phyloP scores from a whole-genome alignment of 345 rosid species.

The Erysimum cheiranthoides region DNA sequence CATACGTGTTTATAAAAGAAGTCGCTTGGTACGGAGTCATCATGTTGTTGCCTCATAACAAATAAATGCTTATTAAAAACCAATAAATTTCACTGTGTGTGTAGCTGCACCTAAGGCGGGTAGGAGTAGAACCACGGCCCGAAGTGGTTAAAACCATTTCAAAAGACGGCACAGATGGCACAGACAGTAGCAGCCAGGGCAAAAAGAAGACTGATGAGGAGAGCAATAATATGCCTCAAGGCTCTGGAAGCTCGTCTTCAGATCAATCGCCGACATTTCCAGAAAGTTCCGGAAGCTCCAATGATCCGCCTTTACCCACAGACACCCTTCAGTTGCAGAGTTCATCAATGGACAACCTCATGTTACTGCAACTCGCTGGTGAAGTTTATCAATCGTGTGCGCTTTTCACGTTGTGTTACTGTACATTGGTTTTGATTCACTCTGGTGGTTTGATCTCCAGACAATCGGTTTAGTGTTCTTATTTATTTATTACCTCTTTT shows the following conservation, averaged over 20 bases:
- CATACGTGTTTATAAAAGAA: too few relatives aligned
- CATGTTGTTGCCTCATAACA: conserved; percentile 20
- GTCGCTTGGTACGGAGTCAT: neutral
- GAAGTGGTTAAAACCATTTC: conserved; percentile 69
- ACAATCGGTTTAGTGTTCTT: conserved; percentile 49
- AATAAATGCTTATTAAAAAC: neutral
- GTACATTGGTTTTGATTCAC: conserved; percentile 53
- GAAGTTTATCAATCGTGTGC: conserved; percentile 46
- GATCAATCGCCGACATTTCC: conserved; percentile 53
- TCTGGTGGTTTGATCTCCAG: conserved; percentile 41
- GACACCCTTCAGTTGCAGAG: conserved; percentile 34
- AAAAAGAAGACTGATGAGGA: conserved; percentile 52
- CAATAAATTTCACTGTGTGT: conserved; percentile 1
- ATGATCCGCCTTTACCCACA: conserved; percentile 51
- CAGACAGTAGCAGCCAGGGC: conserved; percentile 53
- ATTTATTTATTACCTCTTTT: conserved; percentile 7
- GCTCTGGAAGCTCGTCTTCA: conserved; percentile 51
- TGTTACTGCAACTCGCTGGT: conserved; percentile 41
- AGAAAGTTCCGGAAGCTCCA: conserved; percentile 59
- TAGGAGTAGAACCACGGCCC: conserved; percentile 81
- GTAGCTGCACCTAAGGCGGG: conserved; percentile 92
- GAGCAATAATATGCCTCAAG: conserved; percentile 50
- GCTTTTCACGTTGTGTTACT: conserved; percentile 47
- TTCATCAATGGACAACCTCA: conserved; percentile 42
- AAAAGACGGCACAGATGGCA: conserved; percentile 59